phyloP scores from a whole-genome alignment of 257 asterid species.

The Solanum corneliomulleri region DNA sequence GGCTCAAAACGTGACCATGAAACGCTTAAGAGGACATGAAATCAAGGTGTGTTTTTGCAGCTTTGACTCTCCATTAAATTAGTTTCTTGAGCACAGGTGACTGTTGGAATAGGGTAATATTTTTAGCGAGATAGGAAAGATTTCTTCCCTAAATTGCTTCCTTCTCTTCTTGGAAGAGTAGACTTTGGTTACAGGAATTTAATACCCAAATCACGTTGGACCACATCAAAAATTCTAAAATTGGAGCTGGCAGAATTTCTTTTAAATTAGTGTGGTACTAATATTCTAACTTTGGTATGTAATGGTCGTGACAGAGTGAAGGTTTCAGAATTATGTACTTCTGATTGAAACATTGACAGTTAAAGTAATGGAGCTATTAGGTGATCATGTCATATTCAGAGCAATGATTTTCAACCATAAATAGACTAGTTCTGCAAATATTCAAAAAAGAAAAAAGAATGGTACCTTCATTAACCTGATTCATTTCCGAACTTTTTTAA shows the following conservation, averaged over 20 bases:
- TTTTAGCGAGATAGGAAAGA: background rate
- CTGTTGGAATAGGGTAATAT: background rate
- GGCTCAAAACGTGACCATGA: conserved; percentile 84
- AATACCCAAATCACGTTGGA: background rate
- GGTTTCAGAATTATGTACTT: background rate
- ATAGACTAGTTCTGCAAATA: background rate
- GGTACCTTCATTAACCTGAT: background rate
- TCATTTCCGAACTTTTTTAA: no score
- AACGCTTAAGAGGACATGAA: conserved; percentile 83
- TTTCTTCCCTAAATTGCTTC: background rate
- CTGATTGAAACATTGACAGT: background rate
- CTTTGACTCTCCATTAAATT: background rate
- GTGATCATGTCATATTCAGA: background rate
- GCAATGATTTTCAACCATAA: background rate
- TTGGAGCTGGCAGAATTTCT: background rate
- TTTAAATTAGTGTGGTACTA: background rate
- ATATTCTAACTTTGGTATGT: background rate
- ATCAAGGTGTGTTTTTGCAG: conserved; percentile 49
- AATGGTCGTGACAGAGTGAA: background rate
- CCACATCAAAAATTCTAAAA: background rate
- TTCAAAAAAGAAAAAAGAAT: no score
- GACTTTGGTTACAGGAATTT: background rate
- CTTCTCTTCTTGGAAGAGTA: background rate
- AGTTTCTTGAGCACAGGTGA: background rate
- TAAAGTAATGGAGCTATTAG: background rate